phyloP scores from a whole-genome alignment of 2,329 filamentous ascomycete species.

The Dothideomycetidae sp. region DNA sequence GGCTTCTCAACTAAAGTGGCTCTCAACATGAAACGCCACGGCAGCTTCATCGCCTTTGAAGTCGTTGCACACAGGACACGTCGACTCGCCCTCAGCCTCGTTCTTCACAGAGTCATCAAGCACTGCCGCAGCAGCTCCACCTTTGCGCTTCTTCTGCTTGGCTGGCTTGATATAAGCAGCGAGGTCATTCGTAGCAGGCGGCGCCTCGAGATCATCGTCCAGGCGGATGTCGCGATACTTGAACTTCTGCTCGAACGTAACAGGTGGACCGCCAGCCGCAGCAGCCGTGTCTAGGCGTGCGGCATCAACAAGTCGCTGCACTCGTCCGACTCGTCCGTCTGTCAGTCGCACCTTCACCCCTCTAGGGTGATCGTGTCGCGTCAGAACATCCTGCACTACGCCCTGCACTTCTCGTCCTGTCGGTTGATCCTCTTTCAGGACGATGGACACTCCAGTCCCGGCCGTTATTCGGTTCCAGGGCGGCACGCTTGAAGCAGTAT shows the following conservation, averaged over 20 bases:
- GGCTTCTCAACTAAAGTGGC: constrained; percentile 33
- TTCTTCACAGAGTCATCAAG: constrained; percentile 15
- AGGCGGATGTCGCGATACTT: constrained; percentile 12
- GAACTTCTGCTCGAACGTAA: constrained; percentile 8
- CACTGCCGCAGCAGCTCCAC: constrained; percentile 8
- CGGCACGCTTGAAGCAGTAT: constrained; percentile 2
- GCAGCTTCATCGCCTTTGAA: constrained; percentile 57
- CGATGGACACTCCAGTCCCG: constrained; percentile 54
- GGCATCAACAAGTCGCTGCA: constrained; percentile 44
- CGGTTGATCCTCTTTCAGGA: constrained; percentile 62
- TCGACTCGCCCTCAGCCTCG: constrained; percentile 13
- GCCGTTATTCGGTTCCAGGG: constrained; percentile 35
- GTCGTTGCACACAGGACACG: constrained; percentile 49
- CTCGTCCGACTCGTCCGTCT: constrained; percentile 59
- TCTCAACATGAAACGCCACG: constrained; percentile 52
- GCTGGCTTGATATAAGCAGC: constrained; percentile 35
- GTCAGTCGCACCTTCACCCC: constrained; percentile 65
- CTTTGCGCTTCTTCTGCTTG: constrained; percentile 20
- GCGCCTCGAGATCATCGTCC: constrained; percentile 21
- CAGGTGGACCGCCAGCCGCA: neutral
- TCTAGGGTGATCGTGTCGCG: constrained; percentile 57
- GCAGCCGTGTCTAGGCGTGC: constrained; percentile 2
- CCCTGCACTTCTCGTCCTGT: constrained; percentile 59
- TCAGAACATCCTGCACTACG: constrained; percentile 52
- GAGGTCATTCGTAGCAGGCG: constrained; percentile 32